These are phyloP conservation scores for Saccharomycopsis javanensis DNA, from an alignment of 805 yeast species.

Conservation along the genomic window DNA sequence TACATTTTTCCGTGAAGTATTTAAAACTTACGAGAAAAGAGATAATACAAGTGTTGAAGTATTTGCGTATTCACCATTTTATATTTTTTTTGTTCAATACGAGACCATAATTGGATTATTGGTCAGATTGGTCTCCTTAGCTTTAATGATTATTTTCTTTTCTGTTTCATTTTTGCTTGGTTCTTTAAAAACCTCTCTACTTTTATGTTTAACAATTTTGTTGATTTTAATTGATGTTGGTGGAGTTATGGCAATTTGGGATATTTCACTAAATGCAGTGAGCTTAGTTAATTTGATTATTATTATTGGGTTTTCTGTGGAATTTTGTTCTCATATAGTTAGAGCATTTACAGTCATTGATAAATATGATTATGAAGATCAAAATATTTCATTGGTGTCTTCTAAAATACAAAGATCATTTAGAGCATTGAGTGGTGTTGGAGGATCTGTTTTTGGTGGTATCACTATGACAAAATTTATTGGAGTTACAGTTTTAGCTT, in stretches of 20 bases:
- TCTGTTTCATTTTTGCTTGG: conserved; percentile 56
- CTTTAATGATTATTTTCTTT: conserved; percentile 41
- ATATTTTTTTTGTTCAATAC: conserved; percentile 88
- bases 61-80: conserved; percentile 89
- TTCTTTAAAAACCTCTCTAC: conserved; percentile 47
- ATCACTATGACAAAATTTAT: conserved; percentile 82
- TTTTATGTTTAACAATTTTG: conserved; percentile 48
- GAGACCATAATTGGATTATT: conserved; percentile 53
- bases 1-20: background rate
- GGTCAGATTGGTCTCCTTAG: conserved; percentile 40
- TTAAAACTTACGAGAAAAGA: background rate
- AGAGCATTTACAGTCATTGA: conserved; percentile 57
- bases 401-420: conserved; percentile 30
- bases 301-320: conserved; percentile 91
- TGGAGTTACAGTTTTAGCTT: conserved; percentile 80
- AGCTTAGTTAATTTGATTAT: conserved; percentile 81
- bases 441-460: conserved; percentile 85
- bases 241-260: conserved; percentile 70
- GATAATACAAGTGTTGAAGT: conserved; percentile 33
- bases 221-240: conserved; percentile 65
- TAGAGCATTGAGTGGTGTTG: conserved; percentile 66
- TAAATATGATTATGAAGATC: conserved; percentile 22
- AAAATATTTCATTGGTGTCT: conserved; percentile 20
- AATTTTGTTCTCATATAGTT: conserved; percentile 82
- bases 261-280: conserved; percentile 76